Base-by-base conservation (phyloP, 306 rosid species). In the Argentina anserina region DNA sequence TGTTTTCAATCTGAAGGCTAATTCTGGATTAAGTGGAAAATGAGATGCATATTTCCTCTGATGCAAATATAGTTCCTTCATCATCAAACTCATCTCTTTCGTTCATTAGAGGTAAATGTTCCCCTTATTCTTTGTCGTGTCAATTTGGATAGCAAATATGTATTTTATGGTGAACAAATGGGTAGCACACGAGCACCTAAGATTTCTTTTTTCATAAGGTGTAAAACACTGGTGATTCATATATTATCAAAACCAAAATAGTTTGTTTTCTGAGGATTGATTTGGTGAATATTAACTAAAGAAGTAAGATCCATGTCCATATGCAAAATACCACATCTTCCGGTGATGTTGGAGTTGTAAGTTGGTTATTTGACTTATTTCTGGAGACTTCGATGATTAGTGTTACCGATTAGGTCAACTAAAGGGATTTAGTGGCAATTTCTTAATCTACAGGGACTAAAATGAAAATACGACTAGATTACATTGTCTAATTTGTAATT, bases 1-100 rank as follows among this genome's bases (percentile, higher is more conserved):
- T 65, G 89, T 93, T 64, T 93, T 93, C 85, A 84, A 85, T 72
- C 91, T 90, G 34, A 89, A 90, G 90, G 87, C 83, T 82, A 90
- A 86, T 82, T 73, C 90, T 53, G 86, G 76, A 64, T 70, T 65
- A 55, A 77, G 84, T 40, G 89, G 78, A 75, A n/a, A 80, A 56
- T 75, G 89, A 78, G 42, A 85, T 84, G 3, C 85, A 67, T n/a
- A 79, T 25, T 70, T 60, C 86, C 8, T 56, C 87, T 21, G 78
- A 86, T 81, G 68, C 84, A 11, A 81, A 79, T 52, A 75, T 81
- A 66, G 84, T 82, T 13, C 41, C 73, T 72, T 41, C 86, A 69
- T 69, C 86, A 1, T 74, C 92, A 66, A 83, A 81, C 77, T 82
- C 98, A 33, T 82, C 96, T 58, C 89, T 84, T 61, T 81, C 93